Base-by-base conservation (phyloP, 2,329 filamentous ascomycete species). In the Fusarium sarcochroum region DNA sequence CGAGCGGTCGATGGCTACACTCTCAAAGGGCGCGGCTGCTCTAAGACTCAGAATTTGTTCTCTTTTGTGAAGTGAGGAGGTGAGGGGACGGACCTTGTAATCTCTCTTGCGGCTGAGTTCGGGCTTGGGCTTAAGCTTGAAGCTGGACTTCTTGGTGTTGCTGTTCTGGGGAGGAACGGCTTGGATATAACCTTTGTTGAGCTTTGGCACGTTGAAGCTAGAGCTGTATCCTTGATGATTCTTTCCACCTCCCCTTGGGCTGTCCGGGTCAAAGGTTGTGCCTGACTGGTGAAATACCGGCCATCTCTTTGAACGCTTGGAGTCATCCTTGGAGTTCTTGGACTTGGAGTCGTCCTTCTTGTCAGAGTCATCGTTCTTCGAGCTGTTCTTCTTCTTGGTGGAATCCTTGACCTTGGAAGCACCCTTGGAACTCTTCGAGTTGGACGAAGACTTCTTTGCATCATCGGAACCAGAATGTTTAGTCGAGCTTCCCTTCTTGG, bases 21-120 rank as follows among this genome's bases (percentile, higher is more conserved):
- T 58, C 18, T 46, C 40, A 25, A 51, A 41, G 11, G 66, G 66
- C 5, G 52, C 41, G 9, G 65, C 60, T 57, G 65, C 45, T 49
- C 66, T 41, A 3, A 68, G 40, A 50, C 50, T 68, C 37, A 65
- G 65, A 37, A 49, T 2, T 0, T 45, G 5, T 25, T 65, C 38
- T 54, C 54, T 59, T 25, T 52, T 65, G 15, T 3, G 41, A 5
- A 40, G 25, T 17, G 61, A 32, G 52, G 46, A 30, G 7, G 27
- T 42, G 18, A 37, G 6, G 30, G 27, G 46, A 59, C 61, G 23
- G 23, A 64, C 61, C 53, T 58, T 64, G 40, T 30, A 30, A 13
- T 5, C 13, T 9, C 10, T 7, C 5, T 42, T 51, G 23, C 14
- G 17, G 32, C 18, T 13, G 2, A 58, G 30, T 9, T 51, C 18